These are phyloP conservation scores for Sugiyamaella pinicola DNA, from an alignment of 1,139 yeast genomes.

Conservation along the genomic window DNA sequence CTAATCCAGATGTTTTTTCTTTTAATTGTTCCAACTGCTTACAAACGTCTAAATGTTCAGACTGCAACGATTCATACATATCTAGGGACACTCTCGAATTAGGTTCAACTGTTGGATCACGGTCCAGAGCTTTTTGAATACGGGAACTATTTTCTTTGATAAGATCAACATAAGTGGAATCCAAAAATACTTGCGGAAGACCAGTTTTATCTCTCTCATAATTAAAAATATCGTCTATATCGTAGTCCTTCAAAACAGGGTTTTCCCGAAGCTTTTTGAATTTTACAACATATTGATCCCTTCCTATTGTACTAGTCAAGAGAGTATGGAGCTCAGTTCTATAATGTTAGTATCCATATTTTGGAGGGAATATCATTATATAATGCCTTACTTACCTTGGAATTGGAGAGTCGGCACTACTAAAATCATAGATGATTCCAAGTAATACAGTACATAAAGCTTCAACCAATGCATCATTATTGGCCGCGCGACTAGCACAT, in stretches of 20 bases:
- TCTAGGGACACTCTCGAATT: slow-evolving; percentile 66
- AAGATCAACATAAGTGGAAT: slow-evolving; percentile 60
- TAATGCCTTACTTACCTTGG: slow-evolving; percentile 40
- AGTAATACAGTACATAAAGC: slow-evolving; percentile 73
- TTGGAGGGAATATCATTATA: too few species aligned
- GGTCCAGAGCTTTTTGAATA: slow-evolving; percentile 68
- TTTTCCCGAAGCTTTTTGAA: slow-evolving; percentile 72
- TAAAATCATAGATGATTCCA: slow-evolving; percentile 82
- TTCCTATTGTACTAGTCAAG: slow-evolving; percentile 70
- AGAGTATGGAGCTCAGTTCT: slow-evolving; percentile 65
- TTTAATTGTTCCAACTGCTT: slow-evolving; percentile 38
- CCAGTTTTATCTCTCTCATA: slow-evolving; percentile 76
- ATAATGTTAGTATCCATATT: slow-evolving; percentile 14
- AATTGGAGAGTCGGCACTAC: slow-evolving; percentile 69
- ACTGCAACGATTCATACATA: slow-evolving; percentile 64
- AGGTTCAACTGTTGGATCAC: slow-evolving; percentile 76
- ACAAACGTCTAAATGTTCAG: slow-evolving; percentile 46
- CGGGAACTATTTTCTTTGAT: slow-evolving; percentile 72
- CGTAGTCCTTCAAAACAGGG: slow-evolving; percentile 57
- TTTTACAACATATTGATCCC: slow-evolving; percentile 74
- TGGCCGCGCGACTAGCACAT: slow-evolving; percentile 62
- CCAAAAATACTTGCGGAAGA: slow-evolving; percentile 79
- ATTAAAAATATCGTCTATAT: slow-evolving; percentile 49
- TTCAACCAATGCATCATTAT: slow-evolving; percentile 62
- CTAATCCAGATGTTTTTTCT: slow-evolving; percentile 29